Percentiles rank a stretch among this genome's conserved stretches.
These are phyloP conservation scores for Moesziomyces aphidis DNA, from an alignment of 1,284 basidiomycete genomes.

Conservation along the genomic window DNA sequence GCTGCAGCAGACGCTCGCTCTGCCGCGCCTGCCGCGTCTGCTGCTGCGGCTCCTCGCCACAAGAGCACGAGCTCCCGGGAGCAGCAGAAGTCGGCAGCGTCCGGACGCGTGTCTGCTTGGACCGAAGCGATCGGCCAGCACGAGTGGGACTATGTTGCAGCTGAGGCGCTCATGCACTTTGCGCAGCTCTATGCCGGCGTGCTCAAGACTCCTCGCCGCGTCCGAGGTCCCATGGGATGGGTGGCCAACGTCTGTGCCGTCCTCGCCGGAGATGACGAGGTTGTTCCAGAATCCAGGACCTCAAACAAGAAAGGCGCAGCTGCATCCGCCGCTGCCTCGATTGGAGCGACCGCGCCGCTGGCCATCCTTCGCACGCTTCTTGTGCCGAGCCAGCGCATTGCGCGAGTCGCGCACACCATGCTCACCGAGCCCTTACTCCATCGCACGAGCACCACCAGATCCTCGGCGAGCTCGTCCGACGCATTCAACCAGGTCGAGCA, in stretches of 20 bases:
- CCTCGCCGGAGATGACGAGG: conserved; percentile 37
- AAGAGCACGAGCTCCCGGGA: background rate
- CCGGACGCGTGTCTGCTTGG: conserved; percentile 34
- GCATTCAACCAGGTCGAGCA: conserved; percentile 34
- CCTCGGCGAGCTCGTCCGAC: conserved; percentile 9
- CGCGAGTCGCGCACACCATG: conserved; percentile 43
- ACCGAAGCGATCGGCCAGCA: conserved; percentile 52
- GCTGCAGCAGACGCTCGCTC: conserved; percentile 1
- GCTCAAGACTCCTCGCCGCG: conserved; percentile 56
- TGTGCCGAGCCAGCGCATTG: conserved; percentile 36
- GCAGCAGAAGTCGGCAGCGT: background rate
- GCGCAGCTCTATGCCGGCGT: conserved; percentile 65
- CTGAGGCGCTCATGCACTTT: conserved; percentile 64
- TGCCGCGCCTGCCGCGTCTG: background rate
- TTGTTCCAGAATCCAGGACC: background rate
- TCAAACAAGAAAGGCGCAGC: background rate
- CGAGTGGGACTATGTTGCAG: conserved; percentile 64
- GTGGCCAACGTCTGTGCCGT: conserved; percentile 59
- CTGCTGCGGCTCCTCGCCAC: background rate
- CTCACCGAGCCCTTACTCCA: conserved; percentile 56
- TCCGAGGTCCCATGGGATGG: conserved; percentile 63
- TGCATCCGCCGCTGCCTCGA: background rate
- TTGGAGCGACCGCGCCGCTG: conserved; percentile 24
- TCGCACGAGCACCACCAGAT: conserved; percentile 8
- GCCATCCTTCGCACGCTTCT: conserved; percentile 29